Base-by-base conservation (phyloP, 2,329 filamentous ascomycete genomes). In the Geoglossum cookeanum region DNA sequence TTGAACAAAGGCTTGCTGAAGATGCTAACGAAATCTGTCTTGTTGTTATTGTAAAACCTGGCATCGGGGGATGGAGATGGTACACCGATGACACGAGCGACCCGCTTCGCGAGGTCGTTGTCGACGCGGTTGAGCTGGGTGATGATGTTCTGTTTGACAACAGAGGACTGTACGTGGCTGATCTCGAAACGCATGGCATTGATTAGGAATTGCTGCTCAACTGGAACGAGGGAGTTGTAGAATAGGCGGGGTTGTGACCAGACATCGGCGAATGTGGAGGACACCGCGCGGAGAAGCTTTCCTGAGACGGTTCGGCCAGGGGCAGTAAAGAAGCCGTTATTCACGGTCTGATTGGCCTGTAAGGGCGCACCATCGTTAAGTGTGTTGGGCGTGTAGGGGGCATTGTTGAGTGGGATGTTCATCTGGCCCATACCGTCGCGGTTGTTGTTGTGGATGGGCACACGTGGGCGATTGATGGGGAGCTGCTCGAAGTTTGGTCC, bases 181-280 rank as follows among this genome's bases (percentile, higher is more conserved):
- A 75, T 76, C 69, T 88, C 84, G 66, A 87, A 87, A 32, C 84
- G 80, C 57, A 87, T 79, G 0, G 82, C 83, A 66, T 87, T 83
- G 69, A 87, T 75, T 44, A 87, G 68, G 64, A 85, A 82, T 64
- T 87, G 83, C 66, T 85, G 78, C 68, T 87, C 84, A 0, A 74
- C 73, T 1, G 75, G 72, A 1, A 75, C 72, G 55, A 88, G 72
- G 0, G 82, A 86, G 74, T 87, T 87, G 75, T 78, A 87, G 70
- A 87, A 87, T 11, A 87, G 73, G 1, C 84, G 78, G 0, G 83
- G 78, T 65, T 88, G 84, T 2, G 78, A 79, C 82, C 83, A 87
- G 65, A 81, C 80, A 64, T 87, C 83, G n/a, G 75, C 68, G 65
- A 87, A 87, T 1, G 80, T 83, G 0, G 74, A 70, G n/a, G 81